phyloP scores from a whole-genome alignment of 805 yeast genomes.

The Grigorovia transvaalensis region DNA sequence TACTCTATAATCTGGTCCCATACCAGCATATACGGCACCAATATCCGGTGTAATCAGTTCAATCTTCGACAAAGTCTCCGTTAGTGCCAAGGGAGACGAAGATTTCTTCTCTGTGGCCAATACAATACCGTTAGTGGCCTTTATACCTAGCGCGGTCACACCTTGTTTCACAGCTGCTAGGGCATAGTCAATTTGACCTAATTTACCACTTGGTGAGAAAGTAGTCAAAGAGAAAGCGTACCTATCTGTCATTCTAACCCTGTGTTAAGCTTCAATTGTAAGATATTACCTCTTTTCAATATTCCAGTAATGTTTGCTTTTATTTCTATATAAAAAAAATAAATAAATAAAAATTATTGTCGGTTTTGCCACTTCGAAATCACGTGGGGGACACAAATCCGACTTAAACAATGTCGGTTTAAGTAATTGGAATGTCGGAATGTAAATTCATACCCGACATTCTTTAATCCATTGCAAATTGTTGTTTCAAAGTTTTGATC shows the following conservation, averaged over 20 bases:
- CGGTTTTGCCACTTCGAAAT: neutral
- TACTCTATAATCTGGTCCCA: slow-evolving; percentile 98
- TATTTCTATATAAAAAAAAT: neutral
- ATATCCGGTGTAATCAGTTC: slow-evolving; percentile 85
- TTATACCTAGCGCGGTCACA: slow-evolving; percentile 90
- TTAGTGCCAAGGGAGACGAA: slow-evolving; percentile 63
- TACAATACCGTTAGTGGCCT: slow-evolving; percentile 91
- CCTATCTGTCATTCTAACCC: slow-evolving; percentile 83
- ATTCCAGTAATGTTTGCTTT: no score
- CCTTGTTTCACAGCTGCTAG: slow-evolving; percentile 96
- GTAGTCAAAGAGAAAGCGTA: slow-evolving; percentile 96
- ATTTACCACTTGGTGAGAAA: slow-evolving; percentile 96
- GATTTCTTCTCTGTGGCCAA: slow-evolving; percentile 94
- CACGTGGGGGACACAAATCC: neutral
- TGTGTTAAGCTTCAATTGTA: neutral
- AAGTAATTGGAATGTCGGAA: neutral
- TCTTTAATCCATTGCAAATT: neutral
- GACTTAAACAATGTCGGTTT: neutral
- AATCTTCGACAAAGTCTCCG: slow-evolving; percentile 68
- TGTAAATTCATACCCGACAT: neutral
- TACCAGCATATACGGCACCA: slow-evolving; percentile 94
- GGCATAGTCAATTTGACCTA: slow-evolving; percentile 96
- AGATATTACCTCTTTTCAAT: neutral
- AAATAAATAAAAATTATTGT: no score
- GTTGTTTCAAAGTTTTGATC: neutral